These are phyloP conservation scores for Lyophyllum atratum DNA, from an alignment of 768 basidiomycete genomes.

Conservation along the genomic window DNA sequence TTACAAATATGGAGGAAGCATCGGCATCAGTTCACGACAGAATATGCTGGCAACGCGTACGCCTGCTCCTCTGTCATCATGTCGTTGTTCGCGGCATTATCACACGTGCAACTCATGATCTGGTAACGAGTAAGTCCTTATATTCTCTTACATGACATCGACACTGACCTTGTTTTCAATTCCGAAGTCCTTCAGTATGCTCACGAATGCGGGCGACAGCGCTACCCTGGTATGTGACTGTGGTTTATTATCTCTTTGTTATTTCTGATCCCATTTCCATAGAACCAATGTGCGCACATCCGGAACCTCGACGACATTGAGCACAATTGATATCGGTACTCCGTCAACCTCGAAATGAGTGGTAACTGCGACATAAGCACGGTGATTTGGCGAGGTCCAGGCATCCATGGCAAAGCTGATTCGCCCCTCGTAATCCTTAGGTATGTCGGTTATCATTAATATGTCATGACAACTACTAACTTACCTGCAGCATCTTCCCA, in stretches of 20 bases:
- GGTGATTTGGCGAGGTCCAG: slow-evolving; percentile 37
- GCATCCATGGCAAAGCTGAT: slow-evolving; percentile 34
- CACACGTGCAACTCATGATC: slow-evolving; percentile 34
- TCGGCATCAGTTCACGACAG: too few relatives aligned
- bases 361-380: slow-evolving; percentile 25
- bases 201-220: neutral
- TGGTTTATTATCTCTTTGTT: too few relatives aligned
- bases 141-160: too few relatives aligned
- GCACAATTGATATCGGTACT: slow-evolving; percentile 17
- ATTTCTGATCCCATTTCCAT: too few relatives aligned
- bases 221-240: neutral
- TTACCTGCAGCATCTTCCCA: slow-evolving; percentile 27
- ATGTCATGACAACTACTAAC: neutral
- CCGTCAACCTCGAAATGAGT: slow-evolving; percentile 33
- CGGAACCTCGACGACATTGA: slow-evolving; percentile 36
- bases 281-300: slow-evolving; percentile 1
- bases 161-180: neutral
- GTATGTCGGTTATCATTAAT: too few relatives aligned
- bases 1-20: too few relatives aligned
- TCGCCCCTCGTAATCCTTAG: slow-evolving; percentile 29
- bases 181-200: too few relatives aligned
- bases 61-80: slow-evolving; percentile 31
- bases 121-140: too few relatives aligned
- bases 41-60: slow-evolving; percentile 19
- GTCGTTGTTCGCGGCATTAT: slow-evolving; percentile 39